Evolutionary conservation across 257 asterid species (phyloP), one percentile per base, ranked within the genome.

Genomic region (Ocimum tenuiflorum): DNA sequence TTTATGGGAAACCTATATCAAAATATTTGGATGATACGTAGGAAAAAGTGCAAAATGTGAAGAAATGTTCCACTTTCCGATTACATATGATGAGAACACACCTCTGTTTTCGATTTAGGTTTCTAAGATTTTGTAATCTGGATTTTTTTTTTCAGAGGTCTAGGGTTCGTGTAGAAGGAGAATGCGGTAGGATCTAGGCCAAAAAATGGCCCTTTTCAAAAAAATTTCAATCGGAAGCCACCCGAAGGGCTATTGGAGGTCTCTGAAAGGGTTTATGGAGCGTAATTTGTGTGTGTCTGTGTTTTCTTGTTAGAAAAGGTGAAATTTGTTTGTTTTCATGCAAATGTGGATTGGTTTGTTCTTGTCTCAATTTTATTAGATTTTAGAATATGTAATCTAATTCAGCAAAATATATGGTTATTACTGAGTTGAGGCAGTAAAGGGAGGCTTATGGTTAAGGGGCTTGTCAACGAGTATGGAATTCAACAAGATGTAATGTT

Each of bases 221-320:
- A 70, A 54, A 66, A 78, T 54, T 81, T 78, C 74, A 68, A 79
- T 72, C 69, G 86, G 42, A 83, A 83, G 53, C 89, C 80, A 41
- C 86, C 89, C 1, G 86, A 81, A 12, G 89, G 89, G 66, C 81
- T 83, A 61, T 11, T 75, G 70, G 83, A 84, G 80, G 77, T 81
- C 79, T 77, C 83, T 3, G 87, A 84, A 3, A 78, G 88, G 71
- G 79, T 71, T 69, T 67, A 74, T 64, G 88, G 86, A 80, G 74
- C 27, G 84, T 74, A 33, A 41, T 33, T 55, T 65, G 14, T 39
- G 29, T 31, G 60, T 33, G 48, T 60, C 36, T 42, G 68, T 51
- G 15, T 42, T 36, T n/a, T 7, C 6, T n/a, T 3, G 63, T 20
- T 55, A 2, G 11, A 12, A 14, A 50, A 31, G 19, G n/a, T 42